Conservation (phyloP, 1,284 basidiomycete species). For the Ustilago esculenta region DNA sequence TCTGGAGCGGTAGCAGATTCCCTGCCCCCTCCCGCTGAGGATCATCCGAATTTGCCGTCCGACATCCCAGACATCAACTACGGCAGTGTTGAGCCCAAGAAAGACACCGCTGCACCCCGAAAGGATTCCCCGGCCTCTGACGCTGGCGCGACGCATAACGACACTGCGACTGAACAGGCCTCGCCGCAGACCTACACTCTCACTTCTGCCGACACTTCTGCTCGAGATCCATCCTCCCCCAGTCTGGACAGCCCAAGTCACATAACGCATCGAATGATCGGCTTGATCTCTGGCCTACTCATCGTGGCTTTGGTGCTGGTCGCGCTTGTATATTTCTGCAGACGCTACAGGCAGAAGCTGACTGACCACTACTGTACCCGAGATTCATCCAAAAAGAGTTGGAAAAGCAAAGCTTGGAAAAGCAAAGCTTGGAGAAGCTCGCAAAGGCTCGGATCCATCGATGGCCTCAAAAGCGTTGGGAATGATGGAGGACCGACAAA, state of each 20-base stretch:
- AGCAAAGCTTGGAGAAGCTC: too few species aligned
- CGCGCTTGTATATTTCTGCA: constrained; percentile 4
- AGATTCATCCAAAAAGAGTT: not conserved
- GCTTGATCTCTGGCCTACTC: not conserved
- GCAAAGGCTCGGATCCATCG: constrained; percentile 16
- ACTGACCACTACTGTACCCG: not conserved
- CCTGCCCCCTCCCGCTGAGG: not conserved
- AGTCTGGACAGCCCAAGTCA: not conserved
- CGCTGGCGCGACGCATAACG: constrained; percentile 12
- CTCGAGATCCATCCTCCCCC: too few species aligned
- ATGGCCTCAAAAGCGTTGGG: not conserved
- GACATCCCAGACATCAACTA: constrained; percentile 7
- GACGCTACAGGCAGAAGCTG: constrained; percentile 4
- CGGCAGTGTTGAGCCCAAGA: not conserved
- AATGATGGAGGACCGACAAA: not conserved
- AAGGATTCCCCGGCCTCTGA: not conserved
- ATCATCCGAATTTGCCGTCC: not conserved
- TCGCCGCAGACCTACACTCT: too few species aligned
- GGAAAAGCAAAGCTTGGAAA: not conserved
- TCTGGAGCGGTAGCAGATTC: not conserved
- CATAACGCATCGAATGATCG: not conserved
- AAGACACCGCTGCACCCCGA: too few species aligned
- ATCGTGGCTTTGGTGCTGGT: not conserved
- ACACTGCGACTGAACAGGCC: not conserved
- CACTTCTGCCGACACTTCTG: too few species aligned